Percentiles rank a stretch among this genome's conserved stretches.
Evolutionary conservation across 305 asterid genomes (phyloP).

Genomic region (Solanum chacoense): DNA sequence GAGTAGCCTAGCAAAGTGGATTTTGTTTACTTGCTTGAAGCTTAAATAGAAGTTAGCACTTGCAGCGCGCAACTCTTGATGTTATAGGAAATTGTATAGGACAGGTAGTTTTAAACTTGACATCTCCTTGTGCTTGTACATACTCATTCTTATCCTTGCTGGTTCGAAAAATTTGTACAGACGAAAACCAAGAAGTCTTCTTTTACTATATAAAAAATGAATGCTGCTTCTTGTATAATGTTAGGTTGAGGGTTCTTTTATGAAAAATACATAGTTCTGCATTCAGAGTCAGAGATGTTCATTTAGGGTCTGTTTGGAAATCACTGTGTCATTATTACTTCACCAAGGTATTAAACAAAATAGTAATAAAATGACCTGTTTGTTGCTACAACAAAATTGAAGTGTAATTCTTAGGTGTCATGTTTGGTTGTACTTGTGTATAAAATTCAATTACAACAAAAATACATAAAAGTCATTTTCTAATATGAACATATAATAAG

Average conservation of each 20-base stretch:
- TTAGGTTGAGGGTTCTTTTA: not conserved
- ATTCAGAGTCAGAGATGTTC: not conserved
- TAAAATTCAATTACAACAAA: not conserved
- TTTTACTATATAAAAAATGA: not conserved
- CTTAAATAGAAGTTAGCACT: not conserved
- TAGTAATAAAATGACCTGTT: not conserved
- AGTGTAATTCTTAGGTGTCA: not conserved
- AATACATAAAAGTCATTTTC: not conserved
- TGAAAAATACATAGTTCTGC: not conserved
- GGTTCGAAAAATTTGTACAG: not conserved
- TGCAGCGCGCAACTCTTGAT: not conserved
- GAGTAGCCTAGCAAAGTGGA: not conserved
- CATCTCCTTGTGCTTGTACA: not conserved
- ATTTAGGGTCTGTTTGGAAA: not conserved
- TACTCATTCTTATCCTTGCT: not conserved
- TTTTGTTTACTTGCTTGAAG: not conserved
- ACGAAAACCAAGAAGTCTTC: not conserved
- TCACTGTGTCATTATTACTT: not conserved
- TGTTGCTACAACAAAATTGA: not conserved
- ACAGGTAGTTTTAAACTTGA: not conserved
- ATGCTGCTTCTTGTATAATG: not conserved
- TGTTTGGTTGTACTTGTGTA: not conserved
- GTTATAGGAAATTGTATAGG: not conserved
- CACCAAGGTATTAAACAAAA: not conserved
- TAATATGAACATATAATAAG: not conserved